Evolutionary conservation across 148 eudicot genomes (phyloP).

Genomic region (Amaranthus hypochondriacus): DNA sequence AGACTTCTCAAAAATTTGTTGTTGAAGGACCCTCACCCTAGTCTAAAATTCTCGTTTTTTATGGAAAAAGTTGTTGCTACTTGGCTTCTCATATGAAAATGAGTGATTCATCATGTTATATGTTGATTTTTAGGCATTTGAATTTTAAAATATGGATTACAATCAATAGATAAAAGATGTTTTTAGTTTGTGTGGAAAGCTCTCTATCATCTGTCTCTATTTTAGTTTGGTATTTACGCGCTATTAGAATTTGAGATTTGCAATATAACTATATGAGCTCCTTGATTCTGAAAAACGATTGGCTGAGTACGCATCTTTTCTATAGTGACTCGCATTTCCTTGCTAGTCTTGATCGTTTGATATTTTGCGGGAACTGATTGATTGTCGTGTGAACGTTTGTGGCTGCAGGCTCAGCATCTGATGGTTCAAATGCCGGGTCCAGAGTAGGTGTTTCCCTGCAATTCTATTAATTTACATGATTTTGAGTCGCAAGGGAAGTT

Average conservation of each 20-base stretch:
- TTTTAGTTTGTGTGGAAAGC: too few species aligned
- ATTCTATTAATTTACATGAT: conserved; percentile 16
- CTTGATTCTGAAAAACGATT: too few species aligned
- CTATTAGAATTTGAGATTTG: too few species aligned
- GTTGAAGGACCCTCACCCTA: too few species aligned
- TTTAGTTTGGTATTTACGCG: too few species aligned
- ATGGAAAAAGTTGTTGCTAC: too few species aligned
- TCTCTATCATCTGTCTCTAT: too few species aligned
- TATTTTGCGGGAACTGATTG: not conserved
- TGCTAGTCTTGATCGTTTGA: not conserved
- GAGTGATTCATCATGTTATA: not conserved
- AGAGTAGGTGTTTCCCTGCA: conserved; percentile 32
- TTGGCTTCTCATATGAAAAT: not conserved
- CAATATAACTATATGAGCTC: too few species aligned
- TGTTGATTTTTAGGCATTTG: not conserved
- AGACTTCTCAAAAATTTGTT: too few species aligned
- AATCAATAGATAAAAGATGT: too few species aligned
- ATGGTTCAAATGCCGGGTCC: conserved; percentile 59
- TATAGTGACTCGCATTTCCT: not conserved
- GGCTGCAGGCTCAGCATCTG: conserved; percentile 40
- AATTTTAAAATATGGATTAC: not conserved
- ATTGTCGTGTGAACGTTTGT: conserved; percentile 1
- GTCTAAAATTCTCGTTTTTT: too few species aligned
- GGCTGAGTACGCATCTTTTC: not conserved
- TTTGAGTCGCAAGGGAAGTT: conserved; percentile 10